Conservation (phyloP, 441 rosid species). For the Dalechampia spathulata region DNA sequence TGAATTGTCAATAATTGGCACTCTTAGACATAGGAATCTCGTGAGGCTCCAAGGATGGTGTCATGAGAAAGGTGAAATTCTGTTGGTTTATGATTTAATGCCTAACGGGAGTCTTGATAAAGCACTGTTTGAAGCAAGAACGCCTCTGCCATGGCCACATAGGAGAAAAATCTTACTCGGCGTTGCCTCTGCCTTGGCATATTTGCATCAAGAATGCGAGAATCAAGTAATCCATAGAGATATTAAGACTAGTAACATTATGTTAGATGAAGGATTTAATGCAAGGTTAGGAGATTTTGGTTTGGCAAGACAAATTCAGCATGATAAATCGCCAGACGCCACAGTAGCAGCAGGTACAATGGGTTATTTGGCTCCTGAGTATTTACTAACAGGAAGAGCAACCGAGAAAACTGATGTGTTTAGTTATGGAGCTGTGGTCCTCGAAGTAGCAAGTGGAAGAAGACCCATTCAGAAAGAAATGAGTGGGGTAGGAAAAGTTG, state of each 20-base stretch:
- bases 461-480: slow-evolving; percentile 76
- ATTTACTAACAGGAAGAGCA: slow-evolving; percentile 80
- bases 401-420: slow-evolving; percentile 83
- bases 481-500: slow-evolving; percentile 29
- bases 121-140: slow-evolving; percentile 70
- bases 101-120: slow-evolving; percentile 91
- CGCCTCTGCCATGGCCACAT: slow-evolving; percentile 62
- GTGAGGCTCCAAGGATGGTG: slow-evolving; percentile 93
- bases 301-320: slow-evolving; percentile 75
- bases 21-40: slow-evolving; percentile 81
- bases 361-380: slow-evolving; percentile 99
- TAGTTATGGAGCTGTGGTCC: slow-evolving; percentile 90
- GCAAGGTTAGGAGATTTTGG: slow-evolving; percentile 93
- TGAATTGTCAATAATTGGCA: slow-evolving; percentile 73
- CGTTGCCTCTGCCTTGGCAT: slow-evolving; percentile 88
- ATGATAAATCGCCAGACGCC: slow-evolving; percentile 85
- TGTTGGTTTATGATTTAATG: slow-evolving; percentile 82
- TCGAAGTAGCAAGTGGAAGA: slow-evolving; percentile 80
- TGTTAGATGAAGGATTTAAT: slow-evolving; percentile 81
- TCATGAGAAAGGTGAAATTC: slow-evolving; percentile 82
- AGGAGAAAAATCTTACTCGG: slow-evolving; percentile 66
- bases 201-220: slow-evolving; percentile 94
- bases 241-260: slow-evolving; percentile 81
- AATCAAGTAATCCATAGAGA: slow-evolving; percentile 93
- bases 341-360: slow-evolving; percentile 96